Base-by-base conservation (phyloP, 768 basidiomycete genomes). In the Serendipita indica region DNA sequence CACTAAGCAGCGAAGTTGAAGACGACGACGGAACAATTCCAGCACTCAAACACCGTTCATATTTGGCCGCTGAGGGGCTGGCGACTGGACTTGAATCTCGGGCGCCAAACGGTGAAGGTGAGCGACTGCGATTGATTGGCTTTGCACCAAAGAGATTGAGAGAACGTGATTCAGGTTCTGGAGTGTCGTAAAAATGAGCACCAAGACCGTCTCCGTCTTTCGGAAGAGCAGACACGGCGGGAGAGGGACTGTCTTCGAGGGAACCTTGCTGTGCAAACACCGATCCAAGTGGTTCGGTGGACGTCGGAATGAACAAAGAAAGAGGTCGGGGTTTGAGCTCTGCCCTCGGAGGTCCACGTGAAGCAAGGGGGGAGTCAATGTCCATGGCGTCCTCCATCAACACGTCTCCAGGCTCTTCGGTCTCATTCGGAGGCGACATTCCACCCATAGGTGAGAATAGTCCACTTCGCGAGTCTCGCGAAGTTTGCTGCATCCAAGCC, bases 121-220 rank as follows among this genome's bases (percentile, higher is more conserved):
- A 60, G 65, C 72, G 67, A 62, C 65, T 52, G 63, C 34, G 14
- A 30, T 25, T 37, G 57, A 35, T 34, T 52, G 33, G 33, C 60
- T 52, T 7, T 61, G 39, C 72, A 69, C 45, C 69, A 67, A 60
- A 72, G 76, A 18, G 78, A 78, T 56, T 65, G 66, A 12, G 69
- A 77, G 63, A 90, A 88, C 88, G 89, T 90, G 30, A 81, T 83
- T 68, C 72, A 86, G 76, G 63, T 80, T 78, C 39, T 71, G 72
- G 28, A 77, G 74, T 25, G 73, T 66, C 56, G 78, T 76, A 14
- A 74, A 68, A 6, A 72, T 70, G 41, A 70, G 67, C 61, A 70
- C 69, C 16, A 72, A 70, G 72, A 75, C 59, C 54, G 54, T 32
- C 34, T 32, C 28, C 30, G 22, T 10, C 58, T 27, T 60, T 67